Percentiles rank a stretch among this genome's conserved stretches.
These are phyloP conservation scores for Cajanus cajan DNA, from an alignment of 306 rosid genomes.

Conservation along the genomic window DNA sequence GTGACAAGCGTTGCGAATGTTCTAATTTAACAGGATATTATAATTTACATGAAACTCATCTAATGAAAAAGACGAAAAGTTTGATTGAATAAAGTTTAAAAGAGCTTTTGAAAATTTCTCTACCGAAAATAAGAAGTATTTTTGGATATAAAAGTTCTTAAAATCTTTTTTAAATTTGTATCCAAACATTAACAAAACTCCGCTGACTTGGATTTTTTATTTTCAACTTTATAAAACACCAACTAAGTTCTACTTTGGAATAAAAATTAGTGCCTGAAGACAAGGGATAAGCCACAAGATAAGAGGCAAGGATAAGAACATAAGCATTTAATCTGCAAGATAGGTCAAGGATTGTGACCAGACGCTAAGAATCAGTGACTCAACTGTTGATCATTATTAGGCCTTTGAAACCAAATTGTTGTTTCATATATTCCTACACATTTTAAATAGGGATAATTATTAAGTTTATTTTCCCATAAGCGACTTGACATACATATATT, in stretches of 20 bases:
- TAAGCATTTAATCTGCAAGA: conserved; percentile 18
- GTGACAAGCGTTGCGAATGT: too few species aligned
- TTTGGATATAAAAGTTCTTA: too few species aligned
- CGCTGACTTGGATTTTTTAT: not conserved
- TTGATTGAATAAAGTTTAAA: too few species aligned
- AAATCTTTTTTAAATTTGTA: too few species aligned
- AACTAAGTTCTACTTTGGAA: not conserved
- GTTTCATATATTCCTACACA: conserved; percentile 17
- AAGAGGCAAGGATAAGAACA: conserved; percentile 22
- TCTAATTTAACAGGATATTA: too few species aligned
- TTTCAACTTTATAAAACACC: not conserved
- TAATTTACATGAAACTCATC: too few species aligned
- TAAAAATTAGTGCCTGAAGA: not conserved
- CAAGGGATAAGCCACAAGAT: conserved; percentile 20
- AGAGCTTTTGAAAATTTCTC: too few species aligned
- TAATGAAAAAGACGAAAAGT: too few species aligned
- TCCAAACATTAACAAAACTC: too few species aligned
- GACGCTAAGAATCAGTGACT: conserved; percentile 1
- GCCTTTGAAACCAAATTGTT: conserved; percentile 17
- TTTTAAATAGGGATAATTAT: not conserved
- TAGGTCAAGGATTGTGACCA: conserved; percentile 19
- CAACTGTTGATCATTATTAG: conserved; percentile 12
- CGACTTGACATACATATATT: not conserved
- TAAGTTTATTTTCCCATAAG: not conserved
- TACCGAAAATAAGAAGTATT: too few species aligned